Base-by-base conservation (phyloP, 2,329 filamentous ascomycete species). In the Teratosphaeria viscida region DNA sequence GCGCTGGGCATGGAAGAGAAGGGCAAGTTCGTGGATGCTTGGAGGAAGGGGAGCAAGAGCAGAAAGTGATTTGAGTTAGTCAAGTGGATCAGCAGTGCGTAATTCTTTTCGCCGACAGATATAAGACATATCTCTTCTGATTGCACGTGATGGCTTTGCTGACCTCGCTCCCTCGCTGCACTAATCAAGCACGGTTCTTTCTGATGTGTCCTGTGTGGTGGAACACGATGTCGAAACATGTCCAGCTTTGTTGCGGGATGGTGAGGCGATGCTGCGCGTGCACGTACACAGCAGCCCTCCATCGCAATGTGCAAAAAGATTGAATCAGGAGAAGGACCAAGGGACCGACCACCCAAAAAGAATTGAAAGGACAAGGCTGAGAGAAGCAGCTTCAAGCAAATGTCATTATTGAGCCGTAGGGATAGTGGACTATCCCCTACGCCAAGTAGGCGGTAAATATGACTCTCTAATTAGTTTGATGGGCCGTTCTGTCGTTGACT, bases 1-100 rank as follows among this genome's bases (percentile, higher is more conserved):
- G 91, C 89, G 0, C 73, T 99, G 65, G 91, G 90, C 0, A 80
- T 95, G 59, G 78, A 81, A 67, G 90, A 97, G 62, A 99, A 99
- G 79, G 77, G 80, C 27, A 83, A 85, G 5, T 99, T 99, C 74
- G 81, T 95, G 32, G 81, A 86, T 58, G 85, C 86, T 34, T 92
- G 85, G 85, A 49, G 61, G 60, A 63, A 67, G 63, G 59, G 52
- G 57, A 53, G 54, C 60, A 55, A 54, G 47, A 52, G 52, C 19
- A 54, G 57, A 34, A 59, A 61, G 53, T 49, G 43, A 49, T 10
- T 19, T 19, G n/a, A 49, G 43, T 6, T 49, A 49, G 43, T 49
- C 8, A 49, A 19, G 43, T 32, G n/a, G 8, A 19, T 49, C n/a
- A 49, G 8, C 43, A 5, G n/a, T 19, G 43, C 43, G 43, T 49